A percentile compares a stretch with the other conserved stretches of the same genome.
These are phyloP conservation scores for Carallia pectinifolia DNA, from an alignment of 345 rosid genomes.

Conservation along the genomic window DNA sequence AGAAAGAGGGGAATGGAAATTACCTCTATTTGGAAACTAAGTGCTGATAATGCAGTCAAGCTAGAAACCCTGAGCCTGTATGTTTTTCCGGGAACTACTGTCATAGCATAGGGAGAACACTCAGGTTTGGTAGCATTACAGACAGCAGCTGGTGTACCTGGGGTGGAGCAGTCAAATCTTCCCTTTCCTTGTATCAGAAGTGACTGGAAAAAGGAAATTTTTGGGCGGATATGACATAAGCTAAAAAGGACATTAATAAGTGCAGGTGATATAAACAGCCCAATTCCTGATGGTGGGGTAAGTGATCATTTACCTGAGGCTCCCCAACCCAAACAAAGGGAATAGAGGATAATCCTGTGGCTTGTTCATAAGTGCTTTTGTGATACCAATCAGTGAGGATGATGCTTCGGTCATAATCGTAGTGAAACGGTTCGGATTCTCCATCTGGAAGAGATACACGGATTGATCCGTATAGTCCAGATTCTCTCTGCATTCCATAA, in stretches of 20 bases:
- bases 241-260: too few relatives aligned
- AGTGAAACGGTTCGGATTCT: slow-evolving; percentile 55
- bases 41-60: slow-evolving; percentile 60
- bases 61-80: slow-evolving; percentile 60
- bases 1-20: too few relatives aligned
- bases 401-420: slow-evolving; percentile 59
- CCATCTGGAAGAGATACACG: slow-evolving; percentile 44
- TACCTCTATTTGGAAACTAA: slow-evolving; percentile 79
- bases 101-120: slow-evolving; percentile 41
- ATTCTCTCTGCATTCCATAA: slow-evolving; percentile 77
- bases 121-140: slow-evolving; percentile 54
- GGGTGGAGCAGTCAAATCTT: slow-evolving; percentile 52
- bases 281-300: too few relatives aligned
- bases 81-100: slow-evolving; percentile 56
- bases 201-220: slow-evolving; percentile 38
- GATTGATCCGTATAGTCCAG: slow-evolving; percentile 69
- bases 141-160: slow-evolving; percentile 21
- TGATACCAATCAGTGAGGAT: slow-evolving; percentile 80
- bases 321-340: slow-evolving; percentile 75
- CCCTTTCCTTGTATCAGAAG: slow-evolving; percentile 75
- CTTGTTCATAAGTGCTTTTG: slow-evolving; percentile 54
- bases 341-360: slow-evolving; percentile 52
- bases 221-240: neutral
- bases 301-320: slow-evolving; percentile 50
- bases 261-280: too few relatives aligned